Evolutionary conservation across 176 grass and related monocot genomes (phyloP).

Genomic region (Puya raimondii): DNA sequence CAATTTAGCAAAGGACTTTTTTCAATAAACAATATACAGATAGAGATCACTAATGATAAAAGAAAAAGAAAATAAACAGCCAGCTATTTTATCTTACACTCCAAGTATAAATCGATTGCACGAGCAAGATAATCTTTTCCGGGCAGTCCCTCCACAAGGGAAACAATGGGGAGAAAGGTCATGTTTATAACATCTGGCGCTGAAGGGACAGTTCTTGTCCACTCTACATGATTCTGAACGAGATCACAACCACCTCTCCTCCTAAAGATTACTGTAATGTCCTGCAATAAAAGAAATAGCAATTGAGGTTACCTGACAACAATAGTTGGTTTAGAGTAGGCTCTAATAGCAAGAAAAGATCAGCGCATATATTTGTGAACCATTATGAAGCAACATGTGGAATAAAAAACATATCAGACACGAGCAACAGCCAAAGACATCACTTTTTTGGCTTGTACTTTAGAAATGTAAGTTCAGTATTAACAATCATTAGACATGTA

Average conservation of each 20-base stretch:
- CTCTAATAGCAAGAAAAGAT: not conserved
- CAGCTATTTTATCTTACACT: constrained; percentile 48
- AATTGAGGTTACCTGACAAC: not conserved
- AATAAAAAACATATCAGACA: no score
- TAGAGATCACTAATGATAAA: not conserved
- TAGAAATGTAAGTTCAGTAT: no score
- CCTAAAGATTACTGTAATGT: constrained; percentile 97
- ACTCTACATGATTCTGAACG: constrained; percentile 80
- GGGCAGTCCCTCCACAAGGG: constrained; percentile 64
- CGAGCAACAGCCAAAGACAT: no score
- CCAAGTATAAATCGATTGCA: constrained; percentile 85
- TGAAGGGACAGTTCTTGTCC: constrained; percentile 55
- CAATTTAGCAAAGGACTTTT: not conserved
- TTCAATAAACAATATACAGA: no score
- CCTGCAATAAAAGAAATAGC: constrained; percentile 35
- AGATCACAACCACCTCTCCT: constrained; percentile 96
- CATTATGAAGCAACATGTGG: no score
- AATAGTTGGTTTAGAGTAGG: no score
- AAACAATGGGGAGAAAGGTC: constrained; percentile 81
- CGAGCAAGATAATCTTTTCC: constrained; percentile 69
- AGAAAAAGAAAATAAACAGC: constrained; percentile 10
- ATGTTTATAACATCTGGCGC: constrained; percentile 98
- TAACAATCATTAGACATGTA: no score
- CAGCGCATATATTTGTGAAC: not conserved
- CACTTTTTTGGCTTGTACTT: no score